phyloP scores from a whole-genome alignment of 2,329 filamentous ascomycete genomes.

The Stachybotrys chartarum region DNA sequence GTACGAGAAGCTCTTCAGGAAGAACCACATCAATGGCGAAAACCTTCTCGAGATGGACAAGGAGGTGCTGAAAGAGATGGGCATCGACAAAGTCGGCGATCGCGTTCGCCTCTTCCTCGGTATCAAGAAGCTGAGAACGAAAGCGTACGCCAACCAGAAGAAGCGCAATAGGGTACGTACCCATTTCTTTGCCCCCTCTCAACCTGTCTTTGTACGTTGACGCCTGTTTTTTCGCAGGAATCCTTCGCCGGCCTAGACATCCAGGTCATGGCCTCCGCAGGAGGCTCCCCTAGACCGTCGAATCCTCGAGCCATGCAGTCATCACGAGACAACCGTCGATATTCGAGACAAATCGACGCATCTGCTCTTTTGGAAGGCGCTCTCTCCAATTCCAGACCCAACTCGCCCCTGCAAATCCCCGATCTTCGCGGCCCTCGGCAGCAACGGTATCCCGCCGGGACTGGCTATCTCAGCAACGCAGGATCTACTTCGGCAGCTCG shows the following conservation, averaged over 20 bases:
- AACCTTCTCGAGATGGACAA: constrained; percentile 97
- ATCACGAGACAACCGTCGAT: constrained; percentile 46
- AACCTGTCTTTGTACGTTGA: neutral
- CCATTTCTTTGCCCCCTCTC: neutral
- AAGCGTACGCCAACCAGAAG: constrained; percentile 68
- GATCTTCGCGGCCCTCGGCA: constrained; percentile 45
- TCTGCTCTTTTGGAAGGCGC: constrained; percentile 32
- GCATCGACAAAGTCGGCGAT: constrained; percentile 95
- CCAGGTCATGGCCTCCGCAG: constrained; percentile 35
- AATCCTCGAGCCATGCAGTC: constrained; percentile 45
- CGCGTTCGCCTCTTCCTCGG: constrained; percentile 83
- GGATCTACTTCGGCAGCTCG: constrained; percentile 44
- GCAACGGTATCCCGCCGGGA: constrained; percentile 50
- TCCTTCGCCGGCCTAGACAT: constrained; percentile 75
- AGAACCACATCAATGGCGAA: constrained; percentile 96
- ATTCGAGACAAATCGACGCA: constrained; percentile 54
- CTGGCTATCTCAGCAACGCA: constrained; percentile 38
- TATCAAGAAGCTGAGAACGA: constrained; percentile 76
- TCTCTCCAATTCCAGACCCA: constrained; percentile 59
- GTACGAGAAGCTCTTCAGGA: constrained; percentile 83
- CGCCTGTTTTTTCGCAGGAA: constrained; percentile 46
- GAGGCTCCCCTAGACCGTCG: constrained; percentile 45
- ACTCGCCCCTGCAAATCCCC: constrained; percentile 52
- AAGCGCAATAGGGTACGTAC: constrained; percentile 74
- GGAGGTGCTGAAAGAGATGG: constrained; percentile 93